Base-by-base conservation (phyloP, 176 grass and related monocot species). In the Pharus latifolius region DNA sequence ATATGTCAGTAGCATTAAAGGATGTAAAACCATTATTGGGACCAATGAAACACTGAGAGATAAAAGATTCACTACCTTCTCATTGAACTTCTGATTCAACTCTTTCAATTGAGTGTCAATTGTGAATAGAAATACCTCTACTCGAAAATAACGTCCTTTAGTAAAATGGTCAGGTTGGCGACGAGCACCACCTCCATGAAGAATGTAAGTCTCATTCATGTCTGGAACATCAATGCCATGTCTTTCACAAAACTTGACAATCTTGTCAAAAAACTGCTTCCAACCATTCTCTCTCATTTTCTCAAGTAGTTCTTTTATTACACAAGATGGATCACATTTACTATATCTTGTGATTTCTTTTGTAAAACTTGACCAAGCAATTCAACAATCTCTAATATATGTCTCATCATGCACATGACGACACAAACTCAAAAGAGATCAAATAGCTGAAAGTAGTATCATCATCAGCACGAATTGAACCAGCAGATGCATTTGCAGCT, bases 391-490 rank as follows among this genome's bases (percentile, higher is more conserved):
- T 30, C 34, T 3, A 61, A 13, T 7, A 61, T 61, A 12, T 61
- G 32, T 19, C 58, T 61, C 58, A 61, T 40, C 58, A 41, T 61
- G 8, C 7, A 22, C 5, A 61, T 7, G 22, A 64, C 16, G 26
- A 65, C 18, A 77, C 73, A 77, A 77, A 77, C 60, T 77, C 73
- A 63, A 77, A 77, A 37, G 56, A 63, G 5, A 23, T 35, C 25
- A 77, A 38, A 1, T 34, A 63, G 10, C 35, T 35, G n/a, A 63
- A 77, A 12, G 44, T 1, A 51, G 19, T 65, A 56, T 78, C 60
- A 30, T 26, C 54, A 32, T 74, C 23, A 0, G 70, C 47, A 31
- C 13, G 23, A 12, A 26, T 31, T 59, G 70, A 8, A 5, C 70
- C 58, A 3, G 13, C 17, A 3, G 70, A 16, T 5, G 38, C 23